Base-by-base conservation (phyloP, 257 asterid genomes). In the Capsicum chinense region DNA sequence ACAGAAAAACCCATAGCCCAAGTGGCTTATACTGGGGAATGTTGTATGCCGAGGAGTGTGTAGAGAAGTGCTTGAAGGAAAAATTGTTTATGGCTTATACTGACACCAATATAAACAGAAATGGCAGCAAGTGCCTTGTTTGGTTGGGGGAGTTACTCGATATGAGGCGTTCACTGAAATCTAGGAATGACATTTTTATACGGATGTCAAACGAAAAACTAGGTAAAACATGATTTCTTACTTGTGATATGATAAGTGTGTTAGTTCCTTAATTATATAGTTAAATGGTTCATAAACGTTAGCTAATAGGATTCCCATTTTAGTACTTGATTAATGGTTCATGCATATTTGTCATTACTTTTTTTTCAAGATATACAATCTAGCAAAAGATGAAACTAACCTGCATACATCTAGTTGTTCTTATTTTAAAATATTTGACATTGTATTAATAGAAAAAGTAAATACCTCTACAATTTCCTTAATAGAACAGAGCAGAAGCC, bases 121-220 rank as follows among this genome's bases (percentile, higher is more conserved):
- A 21, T 21, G 21, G 21, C 21, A 21, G 21, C 21, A 21, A 21
- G 21, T 0, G 21, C 21, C 21, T 21, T 21, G 87, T 86, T 19
- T 89, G 92, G 92, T 68, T 82, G 79, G 87, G 70, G 21, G 70
- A 83, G 39, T 79, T 90, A 84, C 58, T 87, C 21, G 91, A 90
- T 78, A 78, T 88, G 73, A 81, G 88, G 83, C 37, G 56, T 68
- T 80, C 76, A n/a, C 16, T 26, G n/a, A 69, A 16, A 0, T 83
- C 82, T 6, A 89, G 88, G 21, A 87, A 84, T 1, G 84, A 86
- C 71, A 68, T 90, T 33, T 87, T 85, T 86, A 83, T 90, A 26
- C 91, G 92, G 5, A 84, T 88, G 87, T 87, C 91, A 68, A 84
- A 50, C 56, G 83, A 21, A 0, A 85, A 85, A 82, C 50, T 85